Base-by-base conservation (phyloP, 805 yeast genomes). In the Yarrowia hollandica region DNA sequence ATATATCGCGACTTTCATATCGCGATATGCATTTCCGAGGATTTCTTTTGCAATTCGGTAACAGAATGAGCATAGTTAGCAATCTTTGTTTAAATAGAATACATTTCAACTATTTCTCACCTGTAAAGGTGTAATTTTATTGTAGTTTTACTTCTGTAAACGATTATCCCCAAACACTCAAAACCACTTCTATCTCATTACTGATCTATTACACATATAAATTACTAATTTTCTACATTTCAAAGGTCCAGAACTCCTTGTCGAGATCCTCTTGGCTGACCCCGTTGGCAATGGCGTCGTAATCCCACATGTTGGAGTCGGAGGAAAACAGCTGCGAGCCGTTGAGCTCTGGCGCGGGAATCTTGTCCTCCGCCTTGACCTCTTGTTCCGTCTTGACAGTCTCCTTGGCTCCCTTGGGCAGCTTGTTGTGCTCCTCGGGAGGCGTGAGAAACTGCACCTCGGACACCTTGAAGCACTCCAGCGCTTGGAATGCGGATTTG, bases 401-500 rank as follows among this genome's bases (percentile, higher is more conserved):
- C n/a, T 63, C 60, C 26, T 59, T 55, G 12, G 8, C 33, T 12
- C 52, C 42, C 39, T 50, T 31, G 52, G 42, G 31, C 10, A 30
- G 50, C 26, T 54, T 58, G 25, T 34, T 35, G 46, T 57, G 39
- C 23, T 66, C 71, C 28, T 63, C 66, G 4, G 69, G 69, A 12
- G 70, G 69, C 4, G 70, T 66, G 18, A 67, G 61, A 30, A 69
- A 63, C 58, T 67, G 67, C 19, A 68, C 62, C 25, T 65, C 67
- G 9, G 65, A 62, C 37, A 65, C 59, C 58, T 64, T 68, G 59
- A 69, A 67, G 9, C 68, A 50, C 12, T 64, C 70, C 16, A 72
- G 64, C 30, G 69, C 67, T 52, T 62, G 66, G 64, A 72, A 70
- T 12, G 74, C 72, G 2, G 68, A 64, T 15, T 71, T 66, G 23